A percentile compares a stretch with the other conserved stretches of the same genome.
Conservation (phyloP, 495 filamentous ascomycete genomes). For the Physcia stellaris region DNA sequence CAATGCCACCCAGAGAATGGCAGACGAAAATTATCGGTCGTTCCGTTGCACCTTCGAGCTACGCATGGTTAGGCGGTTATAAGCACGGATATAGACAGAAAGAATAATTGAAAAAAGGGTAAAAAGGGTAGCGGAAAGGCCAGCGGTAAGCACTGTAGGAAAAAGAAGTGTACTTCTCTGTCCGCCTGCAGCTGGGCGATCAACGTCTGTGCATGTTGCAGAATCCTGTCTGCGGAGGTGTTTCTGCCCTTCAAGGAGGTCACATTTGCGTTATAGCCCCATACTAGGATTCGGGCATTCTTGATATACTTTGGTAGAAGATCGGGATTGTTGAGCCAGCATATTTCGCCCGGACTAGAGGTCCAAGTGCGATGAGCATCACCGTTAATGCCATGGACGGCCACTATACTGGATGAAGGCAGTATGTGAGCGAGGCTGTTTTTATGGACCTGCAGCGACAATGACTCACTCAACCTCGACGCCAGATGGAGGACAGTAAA, state of each 20-base stretch:
- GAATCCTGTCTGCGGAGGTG: constrained; percentile 14
- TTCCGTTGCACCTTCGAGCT: constrained; percentile 12
- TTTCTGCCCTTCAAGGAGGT: constrained; percentile 10
- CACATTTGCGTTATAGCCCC: constrained; percentile 20
- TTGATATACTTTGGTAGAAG: constrained; percentile 18
- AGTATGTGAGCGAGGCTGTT: too few species aligned
- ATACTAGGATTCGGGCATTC: constrained; percentile 16
- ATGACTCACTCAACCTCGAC: constrained; percentile 3
- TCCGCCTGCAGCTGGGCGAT: constrained; percentile 16
- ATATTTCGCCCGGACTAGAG: constrained; percentile 8
- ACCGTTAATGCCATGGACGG: constrained; percentile 31
- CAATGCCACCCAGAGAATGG: constrained; percentile 15
- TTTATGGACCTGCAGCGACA: too few species aligned
- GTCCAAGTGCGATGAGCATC: constrained; percentile 21
- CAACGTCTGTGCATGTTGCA: constrained; percentile 23
- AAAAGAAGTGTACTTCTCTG: constrained; percentile 3
- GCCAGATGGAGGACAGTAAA: neutral
- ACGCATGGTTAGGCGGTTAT: too few species aligned
- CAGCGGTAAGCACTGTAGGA: neutral
- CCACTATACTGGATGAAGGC: constrained; percentile 21
- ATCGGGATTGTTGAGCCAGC: constrained; percentile 16
- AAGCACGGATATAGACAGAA: too few species aligned
- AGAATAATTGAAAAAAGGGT: too few species aligned
- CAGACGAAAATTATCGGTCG: constrained; percentile 15
- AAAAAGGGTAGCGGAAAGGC: too few species aligned